Base-by-base conservation (phyloP, 148 eudicot genomes). In the Polygonum maritimum region DNA sequence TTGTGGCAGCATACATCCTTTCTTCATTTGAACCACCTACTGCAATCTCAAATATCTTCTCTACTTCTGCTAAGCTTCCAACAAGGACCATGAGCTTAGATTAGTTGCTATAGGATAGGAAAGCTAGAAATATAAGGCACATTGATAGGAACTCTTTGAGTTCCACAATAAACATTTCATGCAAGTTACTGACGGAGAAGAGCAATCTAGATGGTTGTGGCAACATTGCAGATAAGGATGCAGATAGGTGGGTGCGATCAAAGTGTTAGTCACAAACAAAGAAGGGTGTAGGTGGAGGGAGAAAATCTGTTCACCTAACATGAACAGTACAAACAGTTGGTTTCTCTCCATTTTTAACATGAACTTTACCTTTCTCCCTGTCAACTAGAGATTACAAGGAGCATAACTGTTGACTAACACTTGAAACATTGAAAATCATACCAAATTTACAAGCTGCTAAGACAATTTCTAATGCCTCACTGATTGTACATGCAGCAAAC, bases 1-100 rank as follows among this genome's bases (percentile, higher is more conserved):
- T 74, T 8, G 90, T 86, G 21, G 96, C 97, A 77, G 97, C 97
- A 51, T 79, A 79, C 63, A 90, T 84, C 87, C 82, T 92, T 83
- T 95, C 99, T 33, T 95, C 99, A 60, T 90, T 89, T 41, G 96
- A 83, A 80, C 99, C 96, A 62, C 81, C 83, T 76, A 82, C 76
- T 70, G 96, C 97, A 49, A 95, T 88, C 81, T 91, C 92, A 76
- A 88, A 92, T 75, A 95, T 80, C 82, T 85, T 92, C 88, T 95
- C 97, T 62, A 92, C 71, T 81, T 95, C 99, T 82, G 92, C 92
- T 88, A 92, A 89, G 94, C 99, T 95, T 92, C 86, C 90, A 83
- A 82, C 79, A 74, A 87, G 83, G 52, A 78, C 78, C 79, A 86
- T 71, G 71, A 84, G 79, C 71, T 67, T 16, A 67, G 38, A 36